Evolutionary conservation across 1,139 yeast species (phyloP).

Genomic region (Maudiozyma humilis): DNA sequence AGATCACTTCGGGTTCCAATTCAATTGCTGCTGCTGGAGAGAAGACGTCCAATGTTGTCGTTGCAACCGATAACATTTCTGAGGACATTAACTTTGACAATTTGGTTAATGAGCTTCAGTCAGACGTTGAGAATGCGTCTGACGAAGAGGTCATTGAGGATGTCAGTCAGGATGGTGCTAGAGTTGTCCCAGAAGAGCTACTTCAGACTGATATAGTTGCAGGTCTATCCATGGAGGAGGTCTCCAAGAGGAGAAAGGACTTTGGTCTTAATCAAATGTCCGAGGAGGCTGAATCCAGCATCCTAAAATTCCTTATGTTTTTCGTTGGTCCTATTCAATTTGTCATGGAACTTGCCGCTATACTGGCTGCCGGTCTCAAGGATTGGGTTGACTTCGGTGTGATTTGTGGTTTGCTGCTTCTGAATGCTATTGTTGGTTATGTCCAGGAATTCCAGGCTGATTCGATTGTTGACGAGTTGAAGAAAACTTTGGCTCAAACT

Average conservation of each 20-base stretch:
- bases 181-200: constrained; percentile 70
- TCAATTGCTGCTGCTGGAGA: too few relatives aligned
- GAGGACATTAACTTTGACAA: constrained; percentile 76
- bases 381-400: constrained; percentile 99
- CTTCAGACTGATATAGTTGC: constrained; percentile 68
- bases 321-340: constrained; percentile 97
- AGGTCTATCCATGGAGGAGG: constrained; percentile 81
- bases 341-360: constrained; percentile 98
- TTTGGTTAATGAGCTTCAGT: constrained; percentile 81
- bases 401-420: constrained; percentile 76
- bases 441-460: constrained; percentile 96
- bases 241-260: constrained; percentile 79
- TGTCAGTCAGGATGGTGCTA: constrained; percentile 34
- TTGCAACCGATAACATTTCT: not conserved
- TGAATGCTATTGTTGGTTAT: constrained; percentile 94
- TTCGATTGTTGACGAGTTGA: constrained; percentile 89
- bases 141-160: constrained; percentile 39
- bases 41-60: not conserved
- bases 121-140: constrained; percentile 59
- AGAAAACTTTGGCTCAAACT: constrained; percentile 85
- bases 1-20: too few relatives aligned
- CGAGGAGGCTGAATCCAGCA: constrained; percentile 79
- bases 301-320: constrained; percentile 81
- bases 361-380: constrained; percentile 94
- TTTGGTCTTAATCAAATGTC: constrained; percentile 92